Conservation (phyloP, 441 rosid species). For the Macaranga tanarius region DNA sequence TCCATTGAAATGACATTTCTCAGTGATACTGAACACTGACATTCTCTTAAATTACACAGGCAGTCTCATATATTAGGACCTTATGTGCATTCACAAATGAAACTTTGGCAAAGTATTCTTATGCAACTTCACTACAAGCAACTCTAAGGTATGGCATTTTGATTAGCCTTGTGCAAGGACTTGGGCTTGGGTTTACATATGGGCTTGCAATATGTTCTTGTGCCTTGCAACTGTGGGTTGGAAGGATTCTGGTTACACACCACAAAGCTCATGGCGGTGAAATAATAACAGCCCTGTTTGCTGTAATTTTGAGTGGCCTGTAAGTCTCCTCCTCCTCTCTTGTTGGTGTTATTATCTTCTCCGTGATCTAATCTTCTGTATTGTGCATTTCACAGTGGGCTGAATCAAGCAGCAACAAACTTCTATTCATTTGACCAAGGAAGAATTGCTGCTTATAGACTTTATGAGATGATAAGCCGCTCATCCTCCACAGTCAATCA, state of each 20-base stretch:
- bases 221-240: slow-evolving; percentile 98
- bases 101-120: slow-evolving; percentile 96
- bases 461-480: slow-evolving; percentile 97
- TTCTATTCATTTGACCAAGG: slow-evolving; percentile 99
- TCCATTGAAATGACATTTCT: not conserved
- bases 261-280: slow-evolving; percentile 87
- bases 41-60: slow-evolving; percentile 53
- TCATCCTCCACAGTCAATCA: slow-evolving; percentile 72
- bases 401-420: slow-evolving; percentile 99
- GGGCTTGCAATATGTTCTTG: slow-evolving; percentile 99
- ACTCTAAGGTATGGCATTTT: slow-evolving; percentile 93
- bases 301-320: slow-evolving; percentile 99
- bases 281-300: slow-evolving; percentile 89
- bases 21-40: slow-evolving; percentile 5
- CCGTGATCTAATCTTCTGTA: slow-evolving; percentile 20
- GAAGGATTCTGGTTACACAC: slow-evolving; percentile 68
- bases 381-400: slow-evolving; percentile 59
- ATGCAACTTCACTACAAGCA: slow-evolving; percentile 97
- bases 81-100: slow-evolving; percentile 98
- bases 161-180: slow-evolving; percentile 99
- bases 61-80: slow-evolving; percentile 81
- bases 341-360: slow-evolving; percentile 21
- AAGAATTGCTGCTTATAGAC: slow-evolving; percentile 94
- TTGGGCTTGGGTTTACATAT: slow-evolving; percentile 99
- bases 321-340: slow-evolving; percentile 45